A percentile compares a stretch with the other conserved stretches of the same genome.
phyloP scores from a whole-genome alignment of 148 eudicot genomes.

The Cornus suecica region DNA sequence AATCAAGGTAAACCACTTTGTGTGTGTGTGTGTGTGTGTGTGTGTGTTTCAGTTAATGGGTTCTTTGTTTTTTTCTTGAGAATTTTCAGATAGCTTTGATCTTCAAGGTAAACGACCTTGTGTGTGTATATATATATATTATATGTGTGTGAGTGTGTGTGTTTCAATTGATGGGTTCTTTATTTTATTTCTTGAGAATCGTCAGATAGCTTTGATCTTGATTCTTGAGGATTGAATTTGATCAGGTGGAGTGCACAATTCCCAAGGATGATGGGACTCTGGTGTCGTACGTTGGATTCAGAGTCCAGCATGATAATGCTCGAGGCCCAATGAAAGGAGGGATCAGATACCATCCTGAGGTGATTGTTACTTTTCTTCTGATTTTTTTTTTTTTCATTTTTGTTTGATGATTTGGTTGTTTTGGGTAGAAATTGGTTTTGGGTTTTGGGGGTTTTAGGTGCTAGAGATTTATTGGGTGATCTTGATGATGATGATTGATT shows the following conservation, averaged over 20 bases:
- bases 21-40: too few relatives aligned
- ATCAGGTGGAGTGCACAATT: conserved; percentile 59
- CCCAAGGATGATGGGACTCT: conserved; percentile 52
- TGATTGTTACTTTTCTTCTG: conserved; percentile 3
- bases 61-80: not conserved
- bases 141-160: too few relatives aligned
- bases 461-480: not conserved
- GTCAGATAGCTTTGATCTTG: conserved; percentile 7
- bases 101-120: conserved; percentile 37
- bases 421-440: not conserved
- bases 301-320: conserved; percentile 58
- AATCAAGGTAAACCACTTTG: conserved; percentile 40
- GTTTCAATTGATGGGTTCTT: not conserved
- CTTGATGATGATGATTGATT: not conserved
- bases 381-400: not conserved
- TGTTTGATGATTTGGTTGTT: conserved; percentile 1
- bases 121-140: too few relatives aligned
- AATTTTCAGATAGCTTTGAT: not conserved
- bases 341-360: conserved; percentile 63
- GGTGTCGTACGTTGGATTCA: conserved; percentile 48
- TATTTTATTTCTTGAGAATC: not conserved
- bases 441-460: not conserved
- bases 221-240: conserved; percentile 7
- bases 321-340: conserved; percentile 73
- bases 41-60: not conserved